These are phyloP conservation scores for Pythium apleroticum DNA, from an alignment of 352 stramenopile genomes.

Conservation along the genomic window DNA sequence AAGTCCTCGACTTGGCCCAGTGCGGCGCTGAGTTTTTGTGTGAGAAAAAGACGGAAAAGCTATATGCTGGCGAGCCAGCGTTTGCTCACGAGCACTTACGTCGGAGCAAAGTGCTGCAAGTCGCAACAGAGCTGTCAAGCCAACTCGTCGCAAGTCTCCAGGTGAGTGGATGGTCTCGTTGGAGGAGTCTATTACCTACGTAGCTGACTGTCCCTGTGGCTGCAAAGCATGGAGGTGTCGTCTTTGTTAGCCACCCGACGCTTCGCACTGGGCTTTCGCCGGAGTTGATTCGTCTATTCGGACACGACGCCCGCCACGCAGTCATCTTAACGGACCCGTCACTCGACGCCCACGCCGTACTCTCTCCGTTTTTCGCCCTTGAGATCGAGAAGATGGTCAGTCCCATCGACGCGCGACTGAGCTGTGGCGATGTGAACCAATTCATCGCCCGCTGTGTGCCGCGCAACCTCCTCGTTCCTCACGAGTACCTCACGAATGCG, in stretches of 20 bases:
- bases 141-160: constrained; percentile 52
- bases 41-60: constrained; percentile 80
- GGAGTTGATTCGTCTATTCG: constrained; percentile 59
- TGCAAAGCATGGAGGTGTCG: constrained; percentile 57
- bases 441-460: constrained; percentile 80
- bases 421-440: constrained; percentile 84
- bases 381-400: constrained; percentile 78
- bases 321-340: constrained; percentile 75
- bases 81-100: constrained; percentile 64
- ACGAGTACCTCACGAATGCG: constrained; percentile 44
- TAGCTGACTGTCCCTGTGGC: neutral
- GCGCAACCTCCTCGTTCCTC: constrained; percentile 62
- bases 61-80: constrained; percentile 68
- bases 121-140: constrained; percentile 42
- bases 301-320: constrained; percentile 59
- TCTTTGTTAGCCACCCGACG: constrained; percentile 73
- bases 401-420: constrained; percentile 75
- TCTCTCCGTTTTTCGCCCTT: constrained; percentile 56
- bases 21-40: constrained; percentile 77
- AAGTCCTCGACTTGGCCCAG: constrained; percentile 53
- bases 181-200: neutral
- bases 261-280: constrained; percentile 56
- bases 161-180: constrained; percentile 29
- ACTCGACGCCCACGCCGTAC: constrained; percentile 46
- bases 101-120: constrained; percentile 52